phyloP scores from a whole-genome alignment of 352 stramenopile species.

The Peronospora tabacina region DNA sequence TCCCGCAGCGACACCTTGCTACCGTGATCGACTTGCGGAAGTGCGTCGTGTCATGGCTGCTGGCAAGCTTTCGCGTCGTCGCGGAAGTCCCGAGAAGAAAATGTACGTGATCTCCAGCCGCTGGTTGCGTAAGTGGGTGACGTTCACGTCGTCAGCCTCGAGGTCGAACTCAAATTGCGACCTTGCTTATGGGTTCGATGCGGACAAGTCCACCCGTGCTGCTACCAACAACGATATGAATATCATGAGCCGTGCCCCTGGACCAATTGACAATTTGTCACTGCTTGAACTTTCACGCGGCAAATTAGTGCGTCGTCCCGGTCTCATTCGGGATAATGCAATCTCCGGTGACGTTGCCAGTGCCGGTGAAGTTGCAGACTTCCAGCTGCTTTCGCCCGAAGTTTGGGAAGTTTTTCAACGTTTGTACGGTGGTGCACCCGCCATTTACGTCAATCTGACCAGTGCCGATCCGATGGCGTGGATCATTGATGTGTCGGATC shows the following conservation, averaged over 20 bases:
- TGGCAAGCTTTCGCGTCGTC: constrained; percentile 46
- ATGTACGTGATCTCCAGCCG: constrained; percentile 51
- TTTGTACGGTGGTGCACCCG: constrained; percentile 56
- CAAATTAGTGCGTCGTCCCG: constrained; percentile 36
- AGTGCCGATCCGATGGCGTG: constrained; percentile 26
- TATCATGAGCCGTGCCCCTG: constrained; percentile 20
- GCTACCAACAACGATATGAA: constrained; percentile 14
- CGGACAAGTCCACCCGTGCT: constrained; percentile 10
- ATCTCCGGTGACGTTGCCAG: constrained; percentile 23
- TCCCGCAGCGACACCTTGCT: constrained; percentile 31
- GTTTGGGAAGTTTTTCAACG: constrained; percentile 67
- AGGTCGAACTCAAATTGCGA: constrained; percentile 20
- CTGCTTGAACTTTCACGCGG: constrained; percentile 50
- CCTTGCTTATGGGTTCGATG: constrained; percentile 23
- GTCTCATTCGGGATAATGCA: constrained; percentile 30
- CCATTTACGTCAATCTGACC: constrained; percentile 35
- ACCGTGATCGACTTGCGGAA: constrained; percentile 52
- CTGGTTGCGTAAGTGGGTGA: constrained; percentile 58
- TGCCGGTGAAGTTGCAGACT: constrained; percentile 33
- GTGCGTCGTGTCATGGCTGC: constrained; percentile 64
- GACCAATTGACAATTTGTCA: constrained; percentile 54
- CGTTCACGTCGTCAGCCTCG: constrained; percentile 42
- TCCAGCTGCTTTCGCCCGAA: constrained; percentile 53
- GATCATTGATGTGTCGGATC: constrained; percentile 36
- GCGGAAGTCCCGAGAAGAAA: constrained; percentile 39